Evolutionary conservation across 2,329 filamentous ascomycete species (phyloP), one percentile per base, ranked within the genome.

Genomic region (Rhynchosporium secalis): DNA sequence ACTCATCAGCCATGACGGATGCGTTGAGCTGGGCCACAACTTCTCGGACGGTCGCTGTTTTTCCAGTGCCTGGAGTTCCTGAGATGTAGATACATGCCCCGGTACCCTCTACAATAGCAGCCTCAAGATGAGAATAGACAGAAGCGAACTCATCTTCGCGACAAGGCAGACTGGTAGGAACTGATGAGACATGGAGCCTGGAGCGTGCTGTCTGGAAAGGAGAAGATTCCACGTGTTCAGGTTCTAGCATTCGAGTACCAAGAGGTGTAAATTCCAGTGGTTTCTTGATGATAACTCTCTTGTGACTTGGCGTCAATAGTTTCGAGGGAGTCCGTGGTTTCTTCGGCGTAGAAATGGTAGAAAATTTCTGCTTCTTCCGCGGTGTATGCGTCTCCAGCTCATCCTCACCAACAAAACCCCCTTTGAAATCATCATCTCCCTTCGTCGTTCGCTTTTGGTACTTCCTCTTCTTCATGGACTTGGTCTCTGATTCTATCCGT

Each of bases 41-140:
- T 76, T 99, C 95, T 54, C 95, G 89, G 9, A 99, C 95, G 0
- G 96, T 99, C 12, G 95, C 95, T 1, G 95, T 99, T 76, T 99
- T 99, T 36, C 95, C 95, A 0, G 95, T 99, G 7, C 96, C 95
- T 0, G 96, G 95, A 0, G 94, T 98, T n/a, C 95, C 95, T 0
- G 95, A 98, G 63, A 99, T 99, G 77, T 99, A 99, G 73, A 99
- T 98, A 75, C 96, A 99, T 36, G 94, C 91, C 13, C 96, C 96
- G 1, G 90, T 91, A 20, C 94, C 95, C 68, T 96, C 94, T 13
- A 89, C 89, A 72, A 99, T 99, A 58, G 96, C 95, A 7, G 92
- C 90, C 73, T 96, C 93, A 40, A 99, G 86, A 75, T 98, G 92
- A 4, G 91, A 91, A 73, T 98, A 97, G 6, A 99, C 95, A 2